Base-by-base conservation (phyloP, 805 yeast genomes). In the Grigorovia jiainica region DNA sequence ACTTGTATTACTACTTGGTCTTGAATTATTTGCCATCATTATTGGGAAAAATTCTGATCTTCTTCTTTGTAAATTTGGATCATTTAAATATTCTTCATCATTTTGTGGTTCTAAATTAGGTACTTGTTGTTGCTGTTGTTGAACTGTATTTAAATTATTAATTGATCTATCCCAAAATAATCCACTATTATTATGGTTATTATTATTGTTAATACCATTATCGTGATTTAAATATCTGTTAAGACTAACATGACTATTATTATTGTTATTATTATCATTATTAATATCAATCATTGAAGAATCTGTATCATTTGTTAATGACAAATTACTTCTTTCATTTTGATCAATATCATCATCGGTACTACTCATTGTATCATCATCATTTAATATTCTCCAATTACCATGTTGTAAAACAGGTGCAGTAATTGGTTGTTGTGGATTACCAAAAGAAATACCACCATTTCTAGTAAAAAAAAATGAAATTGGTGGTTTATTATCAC, bases 101-200 rank as follows among this genome's bases (percentile, higher is more conserved):
- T 49, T 57, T 39, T 58, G 57, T 19, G 49, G 52, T 20, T 36
- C 43, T 9, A n/a, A n/a, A n/a, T n/a, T 27, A 37, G 31, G 15
- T 7, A 18, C 16, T 18, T 11, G 4, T 19, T n/a, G 38, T 42
- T 19, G 40, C 46, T 20, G 39, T 24, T 24, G 41, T 25, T 11
- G 43, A 16, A 3, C 43, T n/a, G n/a, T 30, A 24, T 41, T 48
- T 17, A 55, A 34, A 39, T 53, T 50, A 23, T 53, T 53, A n/a
- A 54, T 51, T 2, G 64, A 59, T 30, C 65, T 53, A 41, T 60
- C 65, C 65, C 65, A 60, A 42, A 50, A 60, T 19, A 60, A 43
- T 3, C 58, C 64, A 25, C 44, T 45, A 3, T 20, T 21, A 4
- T 21, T 7, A 33, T 34, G 27, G 18, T 34, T 18, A 19, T 23